Conservation (phyloP, 1,284 basidiomycete species). For the Retiboletus fuscus region DNA sequence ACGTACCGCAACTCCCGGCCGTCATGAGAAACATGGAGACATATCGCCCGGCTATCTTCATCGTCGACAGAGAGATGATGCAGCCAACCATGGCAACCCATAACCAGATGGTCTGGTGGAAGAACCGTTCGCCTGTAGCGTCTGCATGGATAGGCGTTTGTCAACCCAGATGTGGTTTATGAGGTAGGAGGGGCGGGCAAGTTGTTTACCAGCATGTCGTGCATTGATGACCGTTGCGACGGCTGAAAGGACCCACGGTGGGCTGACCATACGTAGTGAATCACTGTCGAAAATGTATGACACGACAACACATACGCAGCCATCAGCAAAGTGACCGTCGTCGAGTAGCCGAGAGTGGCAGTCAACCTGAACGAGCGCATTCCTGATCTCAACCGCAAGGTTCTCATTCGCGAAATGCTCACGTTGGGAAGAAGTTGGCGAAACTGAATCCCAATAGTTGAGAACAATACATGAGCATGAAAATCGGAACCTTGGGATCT, state of each 20-base stretch:
- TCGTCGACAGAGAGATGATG: constrained; percentile 72
- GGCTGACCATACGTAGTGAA: constrained; percentile 52
- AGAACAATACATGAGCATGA: constrained; percentile 66
- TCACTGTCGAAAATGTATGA: constrained; percentile 20
- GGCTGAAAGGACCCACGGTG: constrained; percentile 73
- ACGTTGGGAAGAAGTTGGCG: constrained; percentile 82
- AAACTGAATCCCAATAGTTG: constrained; percentile 76
- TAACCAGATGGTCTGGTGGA: constrained; percentile 48
- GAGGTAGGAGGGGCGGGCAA: too few species aligned
- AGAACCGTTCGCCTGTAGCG: constrained; percentile 18
- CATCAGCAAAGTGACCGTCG: constrained; percentile 58
- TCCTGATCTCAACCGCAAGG: neutral
- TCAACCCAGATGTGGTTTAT: neutral
- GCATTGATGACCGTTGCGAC: constrained; percentile 57
- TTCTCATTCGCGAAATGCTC: constrained; percentile 34
- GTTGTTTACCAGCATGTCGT: constrained; percentile 70
- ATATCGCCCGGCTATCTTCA: constrained; percentile 67
- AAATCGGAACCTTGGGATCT: constrained; percentile 72
- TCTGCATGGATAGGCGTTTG: neutral
- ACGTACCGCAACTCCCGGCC: constrained; percentile 64
- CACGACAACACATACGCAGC: constrained; percentile 63
- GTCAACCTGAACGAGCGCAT: constrained; percentile 60
- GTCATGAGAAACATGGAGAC: constrained; percentile 77
- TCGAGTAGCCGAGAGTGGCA: too few species aligned
- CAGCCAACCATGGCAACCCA: constrained; percentile 72